Base-by-base conservation (phyloP, 2,329 filamentous ascomycete species). In the Clarireedia monteithiana region DNA sequence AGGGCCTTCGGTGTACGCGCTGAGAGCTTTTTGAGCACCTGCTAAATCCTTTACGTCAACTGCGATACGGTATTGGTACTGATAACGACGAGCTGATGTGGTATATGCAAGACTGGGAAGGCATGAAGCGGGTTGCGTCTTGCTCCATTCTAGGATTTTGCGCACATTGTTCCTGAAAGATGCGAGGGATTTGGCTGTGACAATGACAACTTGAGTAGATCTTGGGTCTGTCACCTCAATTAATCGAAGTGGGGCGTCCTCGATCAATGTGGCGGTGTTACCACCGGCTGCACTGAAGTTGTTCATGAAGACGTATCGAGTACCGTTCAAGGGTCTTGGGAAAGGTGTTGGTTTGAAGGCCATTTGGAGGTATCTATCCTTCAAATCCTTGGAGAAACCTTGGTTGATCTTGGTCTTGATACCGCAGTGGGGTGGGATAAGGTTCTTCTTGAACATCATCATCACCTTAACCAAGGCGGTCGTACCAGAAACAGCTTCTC, bases 31-130 rank as follows among this genome's bases (percentile, higher is more conserved):
- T 46, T 56, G 54, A n/a, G 48, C 48, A 6, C 40, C 38, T 45
- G 74, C 44, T 6, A 76, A 54, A 51, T 71, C 70, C 4, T 67
- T 66, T 1, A 72, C 76, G 2, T 71, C 66, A 47, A 78, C 73
- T 45, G 73, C 77, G 65, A 79, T 72, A 20, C 80, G 75, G 70
- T 77, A 78, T 61, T 75, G 71, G 67, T 83, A 77, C 60, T 85
- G 82, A 9, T 80, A 77, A 50, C 78, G 78, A 14, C 83, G 77
- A 5, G 58, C 57, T n/a, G 59, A 61, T 20, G 59, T 61, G 20
- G 60, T 62, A 7, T 61, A 62, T 44, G 59, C 57, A 23, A 62
- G 55, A 26, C 48, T 46, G 34, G 58, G 48, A 10, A 62, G 48
- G 15, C 50, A 47, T 34, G 50, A 58, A 44, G 42, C 48, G 10